phyloP scores from a whole-genome alignment of 192 early-diverging fungal species.

The Radiomyces spectabilis region DNA sequence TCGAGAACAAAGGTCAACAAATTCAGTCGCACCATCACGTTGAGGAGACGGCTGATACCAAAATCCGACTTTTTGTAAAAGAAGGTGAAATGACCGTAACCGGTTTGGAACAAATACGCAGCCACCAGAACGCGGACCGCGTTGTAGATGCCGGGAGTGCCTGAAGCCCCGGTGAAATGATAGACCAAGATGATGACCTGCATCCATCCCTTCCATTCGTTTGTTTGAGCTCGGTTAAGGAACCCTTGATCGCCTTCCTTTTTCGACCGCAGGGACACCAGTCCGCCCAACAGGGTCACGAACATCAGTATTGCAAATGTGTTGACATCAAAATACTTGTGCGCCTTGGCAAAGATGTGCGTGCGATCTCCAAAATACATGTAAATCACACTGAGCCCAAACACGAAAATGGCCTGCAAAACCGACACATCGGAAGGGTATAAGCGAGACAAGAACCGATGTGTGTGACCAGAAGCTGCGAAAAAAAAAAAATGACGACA shows the following conservation, averaged over 20 bases:
- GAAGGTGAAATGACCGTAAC: slow-evolving; percentile 73
- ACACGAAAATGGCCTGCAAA: slow-evolving; percentile 36
- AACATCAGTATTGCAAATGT: slow-evolving; percentile 42
- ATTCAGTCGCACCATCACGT: slow-evolving; percentile 62
- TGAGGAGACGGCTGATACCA: slow-evolving; percentile 50
- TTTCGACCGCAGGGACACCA: slow-evolving; percentile 32
- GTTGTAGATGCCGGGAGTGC: slow-evolving; percentile 59
- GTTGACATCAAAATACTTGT: slow-evolving; percentile 48
- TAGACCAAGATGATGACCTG: slow-evolving; percentile 66
- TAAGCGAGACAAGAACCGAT: too few species aligned
- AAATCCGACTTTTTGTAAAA: slow-evolving; percentile 68
- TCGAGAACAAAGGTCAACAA: slow-evolving; percentile 58
- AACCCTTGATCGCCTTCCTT: slow-evolving; percentile 44
- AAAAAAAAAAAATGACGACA: too few species aligned
- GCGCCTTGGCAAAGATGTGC: slow-evolving; percentile 58
- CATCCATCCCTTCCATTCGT: slow-evolving; percentile 92
- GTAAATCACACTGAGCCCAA: slow-evolving; percentile 47
- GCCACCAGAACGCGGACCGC: slow-evolving; percentile 69
- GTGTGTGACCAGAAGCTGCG: too few species aligned
- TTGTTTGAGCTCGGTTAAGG: slow-evolving; percentile 69
- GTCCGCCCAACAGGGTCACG: slow-evolving; percentile 33
- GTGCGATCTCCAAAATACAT: slow-evolving; percentile 70
- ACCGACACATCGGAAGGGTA: slow-evolving; percentile 35
- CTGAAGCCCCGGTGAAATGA: slow-evolving; percentile 65
- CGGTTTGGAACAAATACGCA: slow-evolving; percentile 77